These are phyloP conservation scores for Escovopsis sp. DNA, from an alignment of 2,329 filamentous ascomycete genomes.

Conservation along the genomic window DNA sequence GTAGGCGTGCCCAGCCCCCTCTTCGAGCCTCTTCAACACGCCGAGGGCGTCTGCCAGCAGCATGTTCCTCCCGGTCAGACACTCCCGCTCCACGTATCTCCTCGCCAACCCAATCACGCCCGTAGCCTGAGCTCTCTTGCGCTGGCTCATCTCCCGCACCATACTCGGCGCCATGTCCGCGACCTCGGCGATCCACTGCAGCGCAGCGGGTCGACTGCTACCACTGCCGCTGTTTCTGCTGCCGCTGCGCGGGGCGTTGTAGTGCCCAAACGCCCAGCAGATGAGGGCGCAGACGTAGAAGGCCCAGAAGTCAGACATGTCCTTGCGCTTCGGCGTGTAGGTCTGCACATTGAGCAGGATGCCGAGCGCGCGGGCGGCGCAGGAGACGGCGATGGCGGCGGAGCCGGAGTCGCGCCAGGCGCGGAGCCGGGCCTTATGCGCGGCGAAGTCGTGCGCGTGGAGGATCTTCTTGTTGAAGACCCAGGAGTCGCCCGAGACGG, in stretches of 20 bases:
- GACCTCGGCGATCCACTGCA: conserved; percentile 25
- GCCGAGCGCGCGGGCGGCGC: conserved; percentile 37
- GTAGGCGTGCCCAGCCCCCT: conserved; percentile 24
- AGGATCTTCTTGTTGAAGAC: conserved; percentile 39
- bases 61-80: conserved; percentile 30
- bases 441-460: conserved; percentile 25
- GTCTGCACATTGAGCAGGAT: conserved; percentile 22
- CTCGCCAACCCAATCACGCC: conserved; percentile 33
- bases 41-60: conserved; percentile 37
- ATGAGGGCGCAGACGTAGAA: conserved; percentile 42
- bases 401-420: conserved; percentile 29
- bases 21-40: conserved; percentile 36
- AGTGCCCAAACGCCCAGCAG: conserved; percentile 40
- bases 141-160: conserved; percentile 18
- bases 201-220: conserved; percentile 14
- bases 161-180: conserved; percentile 25
- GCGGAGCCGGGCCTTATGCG: conserved; percentile 31
- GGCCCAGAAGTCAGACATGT: conserved; percentile 37
- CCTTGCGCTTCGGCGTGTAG: conserved; percentile 11
- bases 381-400: conserved; percentile 30
- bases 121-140: conserved; percentile 24
- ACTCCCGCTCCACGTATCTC: conserved; percentile 32
- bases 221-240: conserved; percentile 9
- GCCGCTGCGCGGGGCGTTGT: conserved; percentile 8
- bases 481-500: conserved; percentile 43